Conservation (phyloP, 2,329 filamentous ascomycete species). For the Dryadomyces quercus-mongolicae region DNA sequence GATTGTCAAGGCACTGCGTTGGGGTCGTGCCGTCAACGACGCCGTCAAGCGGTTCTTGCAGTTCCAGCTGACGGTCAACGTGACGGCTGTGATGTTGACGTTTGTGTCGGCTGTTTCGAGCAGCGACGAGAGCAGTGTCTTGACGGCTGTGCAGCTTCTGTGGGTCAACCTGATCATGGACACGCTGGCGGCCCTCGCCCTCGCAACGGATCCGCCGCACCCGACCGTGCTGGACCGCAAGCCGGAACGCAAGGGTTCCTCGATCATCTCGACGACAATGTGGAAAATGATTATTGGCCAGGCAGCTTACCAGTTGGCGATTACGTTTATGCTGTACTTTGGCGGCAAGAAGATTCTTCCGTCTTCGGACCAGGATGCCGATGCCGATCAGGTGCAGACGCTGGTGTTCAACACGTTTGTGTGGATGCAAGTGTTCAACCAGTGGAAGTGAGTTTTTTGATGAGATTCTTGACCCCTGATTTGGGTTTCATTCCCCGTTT, state of each 20-base stretch:
- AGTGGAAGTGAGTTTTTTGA: constrained; percentile 63
- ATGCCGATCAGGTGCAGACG: constrained; percentile 49
- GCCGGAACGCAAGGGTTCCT: constrained; percentile 42
- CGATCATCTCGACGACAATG: constrained; percentile 78
- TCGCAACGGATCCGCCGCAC: constrained; percentile 83
- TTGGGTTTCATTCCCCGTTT: background rate
- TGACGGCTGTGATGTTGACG: constrained; percentile 77
- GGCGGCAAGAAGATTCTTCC: constrained; percentile 20
- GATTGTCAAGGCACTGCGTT: constrained; percentile 74
- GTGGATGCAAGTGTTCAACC: constrained; percentile 99
- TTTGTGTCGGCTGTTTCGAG: constrained; percentile 78
- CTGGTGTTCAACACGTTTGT: constrained; percentile 97
- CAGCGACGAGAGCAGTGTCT: constrained; percentile 55
- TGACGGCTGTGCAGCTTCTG: constrained; percentile 81
- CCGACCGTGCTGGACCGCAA: constrained; percentile 70
- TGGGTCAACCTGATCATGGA: constrained; percentile 99
- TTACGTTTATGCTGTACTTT: constrained; percentile 70
- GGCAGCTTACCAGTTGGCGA: constrained; percentile 74
- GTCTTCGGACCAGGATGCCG: constrained; percentile 25
- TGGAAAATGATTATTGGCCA: constrained; percentile 99
- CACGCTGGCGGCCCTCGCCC: constrained; percentile 77
- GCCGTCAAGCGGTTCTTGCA: constrained; percentile 67
- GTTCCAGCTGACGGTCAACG: constrained; percentile 77
- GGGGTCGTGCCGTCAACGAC: constrained; percentile 68
- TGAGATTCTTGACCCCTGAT: background rate